These are phyloP conservation scores for Pleurotus pulmonarius DNA, from an alignment of 768 basidiomycete species.

Conservation along the genomic window DNA sequence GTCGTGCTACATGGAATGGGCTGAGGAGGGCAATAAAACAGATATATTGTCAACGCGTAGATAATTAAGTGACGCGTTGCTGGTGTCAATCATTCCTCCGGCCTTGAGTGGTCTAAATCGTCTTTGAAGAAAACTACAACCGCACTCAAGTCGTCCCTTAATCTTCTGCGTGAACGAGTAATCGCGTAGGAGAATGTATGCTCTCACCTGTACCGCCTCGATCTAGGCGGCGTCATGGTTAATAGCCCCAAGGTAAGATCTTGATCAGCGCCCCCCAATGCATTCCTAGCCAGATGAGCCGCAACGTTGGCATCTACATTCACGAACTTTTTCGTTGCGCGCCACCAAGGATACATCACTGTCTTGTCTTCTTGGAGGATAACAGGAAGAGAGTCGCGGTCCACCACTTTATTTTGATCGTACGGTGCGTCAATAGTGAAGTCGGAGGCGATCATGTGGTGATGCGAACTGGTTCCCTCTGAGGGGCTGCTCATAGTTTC, in stretches of 20 bases:
- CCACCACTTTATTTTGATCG: slow-evolving; percentile 2
- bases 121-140: slow-evolving; percentile 3
- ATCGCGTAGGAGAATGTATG: neutral
- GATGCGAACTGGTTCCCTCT: neutral
- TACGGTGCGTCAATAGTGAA: neutral
- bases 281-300: slow-evolving; percentile 50
- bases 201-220: slow-evolving; percentile 34
- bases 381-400: slow-evolving; percentile 26
- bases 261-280: slow-evolving; percentile 46
- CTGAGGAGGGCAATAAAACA: too few relatives aligned
- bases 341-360: slow-evolving; percentile 31
- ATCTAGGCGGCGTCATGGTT: slow-evolving; percentile 30
- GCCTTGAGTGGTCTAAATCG: neutral
- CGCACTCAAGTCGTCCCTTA: slow-evolving; percentile 4
- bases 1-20: too few relatives aligned
- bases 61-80: too few relatives aligned
- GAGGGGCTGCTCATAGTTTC: neutral
- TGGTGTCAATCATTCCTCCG: neutral
- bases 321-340: slow-evolving; percentile 34
- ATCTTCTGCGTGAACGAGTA: neutral
- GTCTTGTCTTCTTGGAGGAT: slow-evolving; percentile 24
- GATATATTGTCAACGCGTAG: too few relatives aligned
- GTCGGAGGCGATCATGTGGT: slow-evolving; percentile 1
- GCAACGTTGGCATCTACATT: slow-evolving; percentile 39
- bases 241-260: slow-evolving; percentile 38